Evolutionary conservation across 164 flowering plant species (phyloP), one percentile per base, ranked within the genome.

Genomic region (Magnolia changhungtana): DNA sequence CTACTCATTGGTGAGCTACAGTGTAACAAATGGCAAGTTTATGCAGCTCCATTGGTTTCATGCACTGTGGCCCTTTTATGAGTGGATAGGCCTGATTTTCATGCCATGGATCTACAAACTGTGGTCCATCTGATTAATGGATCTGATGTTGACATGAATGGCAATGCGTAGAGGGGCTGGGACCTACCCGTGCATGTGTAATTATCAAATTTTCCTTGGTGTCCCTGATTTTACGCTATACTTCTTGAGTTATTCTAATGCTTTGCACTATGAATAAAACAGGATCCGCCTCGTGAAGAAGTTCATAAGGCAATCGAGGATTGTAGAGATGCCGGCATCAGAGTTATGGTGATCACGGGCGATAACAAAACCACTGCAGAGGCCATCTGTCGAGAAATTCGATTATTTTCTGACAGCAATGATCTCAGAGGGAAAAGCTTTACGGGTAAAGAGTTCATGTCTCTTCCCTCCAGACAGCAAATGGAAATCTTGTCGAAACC

Each of bases 281-380:
- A 95, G 98, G 98, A 92, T 71, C 98, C 98, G 21, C 98, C 97
- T 64, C 97, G 95, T 51, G 95, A 85, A 19, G 97, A 90, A 86
- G 92, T 92, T 74, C 83, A 84, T 45, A 84, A 81, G 73, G 97
- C 98, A 73, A 90, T 95, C 67, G 88, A 83, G 74, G 94, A 91
- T 74, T 95, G 97, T 75, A 83, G 82, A 85, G 89, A 72, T 79
- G 98, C 98, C 45, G 98, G 98, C 55, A 95, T 95, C 51, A 87
- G 81, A 73, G 96, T 95, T 13, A 89, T 92, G 89, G 96, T 95
- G 63, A 95, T 95, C 81, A 95, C 98, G 31, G 98, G 98, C 71
- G 98, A 95, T 81, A 92, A 92, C 69, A 92, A 95, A 82, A 88
- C 90, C 69, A 95, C 97, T 1, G 96, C 96, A 23, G 98, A 92